phyloP scores from a whole-genome alignment of 805 yeast species.

The Wickerhamiella kurtzmanii region DNA sequence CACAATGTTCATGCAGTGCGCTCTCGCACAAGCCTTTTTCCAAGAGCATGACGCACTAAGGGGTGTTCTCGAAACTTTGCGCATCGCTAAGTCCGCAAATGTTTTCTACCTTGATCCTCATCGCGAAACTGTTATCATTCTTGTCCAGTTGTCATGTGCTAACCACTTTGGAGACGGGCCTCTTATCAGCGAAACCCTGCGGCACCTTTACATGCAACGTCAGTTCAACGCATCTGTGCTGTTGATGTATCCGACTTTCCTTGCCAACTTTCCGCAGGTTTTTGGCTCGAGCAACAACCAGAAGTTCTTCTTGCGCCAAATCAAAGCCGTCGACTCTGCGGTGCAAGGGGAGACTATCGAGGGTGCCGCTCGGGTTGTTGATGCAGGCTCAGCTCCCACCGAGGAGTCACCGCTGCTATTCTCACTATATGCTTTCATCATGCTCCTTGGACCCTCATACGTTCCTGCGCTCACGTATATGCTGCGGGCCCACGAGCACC shows the following conservation, averaged over 20 bases:
- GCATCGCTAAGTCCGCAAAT: slow-evolving; percentile 58
- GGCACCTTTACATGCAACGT: slow-evolving; percentile 50
- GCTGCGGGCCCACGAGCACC: slow-evolving; percentile 51
- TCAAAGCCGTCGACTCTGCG: slow-evolving; percentile 75
- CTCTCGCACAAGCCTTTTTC: slow-evolving; percentile 50
- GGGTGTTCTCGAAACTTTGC: slow-evolving; percentile 57
- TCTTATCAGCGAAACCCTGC: slow-evolving; percentile 42
- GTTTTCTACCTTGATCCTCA: slow-evolving; percentile 58
- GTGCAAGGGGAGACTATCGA: slow-evolving; percentile 37
- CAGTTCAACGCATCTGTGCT: slow-evolving; percentile 65
- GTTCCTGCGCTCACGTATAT: slow-evolving; percentile 71
- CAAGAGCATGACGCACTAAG: slow-evolving; percentile 29
- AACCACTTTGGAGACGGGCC: slow-evolving; percentile 37
- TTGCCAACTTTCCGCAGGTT: slow-evolving; percentile 45
- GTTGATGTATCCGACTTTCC: slow-evolving; percentile 52
- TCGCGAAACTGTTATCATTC: slow-evolving; percentile 44
- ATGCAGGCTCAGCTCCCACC: slow-evolving; percentile 12
- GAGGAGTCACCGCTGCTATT: slow-evolving; percentile 47
- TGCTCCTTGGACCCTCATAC: slow-evolving; percentile 72
- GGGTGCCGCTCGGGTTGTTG: slow-evolving; percentile 63
- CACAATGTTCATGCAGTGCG: slow-evolving; percentile 64
- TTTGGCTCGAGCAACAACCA: slow-evolving; percentile 75
- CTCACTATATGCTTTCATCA: slow-evolving; percentile 64
- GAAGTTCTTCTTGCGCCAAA: slow-evolving; percentile 75
- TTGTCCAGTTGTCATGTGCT: slow-evolving; percentile 54